phyloP scores from a whole-genome alignment of 2,329 filamentous ascomycete species.

The Pseudocercospora ulei region DNA sequence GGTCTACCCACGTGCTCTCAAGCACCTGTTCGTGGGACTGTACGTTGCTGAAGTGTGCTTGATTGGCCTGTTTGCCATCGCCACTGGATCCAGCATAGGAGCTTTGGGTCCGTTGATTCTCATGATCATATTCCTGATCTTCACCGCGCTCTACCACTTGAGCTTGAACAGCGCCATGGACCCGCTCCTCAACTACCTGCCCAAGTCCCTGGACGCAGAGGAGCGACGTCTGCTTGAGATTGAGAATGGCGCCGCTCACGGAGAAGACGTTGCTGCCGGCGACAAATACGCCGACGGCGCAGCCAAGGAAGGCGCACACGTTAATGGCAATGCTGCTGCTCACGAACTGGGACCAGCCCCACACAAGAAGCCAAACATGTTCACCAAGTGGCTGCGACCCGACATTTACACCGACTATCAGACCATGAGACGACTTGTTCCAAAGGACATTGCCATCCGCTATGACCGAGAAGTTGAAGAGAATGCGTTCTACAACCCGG shows the following conservation, averaged over 20 bases:
- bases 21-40: constrained; percentile 73
- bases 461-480: constrained; percentile 55
- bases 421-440: constrained; percentile 59
- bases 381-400: constrained; percentile 64
- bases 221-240: constrained; percentile 33
- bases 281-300: constrained; percentile 26
- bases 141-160: constrained; percentile 66
- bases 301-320: constrained; percentile 24
- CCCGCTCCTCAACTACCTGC: constrained; percentile 68
- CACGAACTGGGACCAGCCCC: constrained; percentile 30
- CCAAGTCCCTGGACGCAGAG: constrained; percentile 40
- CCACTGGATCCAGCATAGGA: constrained; percentile 44
- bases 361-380: constrained; percentile 48
- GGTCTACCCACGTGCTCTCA: constrained; percentile 75
- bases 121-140: constrained; percentile 66
- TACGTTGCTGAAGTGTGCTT: constrained; percentile 71
- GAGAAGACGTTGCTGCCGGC: constrained; percentile 23
- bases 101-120: constrained; percentile 58
- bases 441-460: constrained; percentile 47
- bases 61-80: constrained; percentile 70
- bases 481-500: constrained; percentile 65
- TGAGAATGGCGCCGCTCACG: constrained; percentile 27
- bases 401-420: constrained; percentile 66
- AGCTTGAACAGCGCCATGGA: constrained; percentile 62
- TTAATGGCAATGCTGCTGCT: constrained; percentile 17